These are phyloP conservation scores for Neonectria coccinea DNA, from an alignment of 2,329 filamentous ascomycete genomes.

Conservation along the genomic window DNA sequence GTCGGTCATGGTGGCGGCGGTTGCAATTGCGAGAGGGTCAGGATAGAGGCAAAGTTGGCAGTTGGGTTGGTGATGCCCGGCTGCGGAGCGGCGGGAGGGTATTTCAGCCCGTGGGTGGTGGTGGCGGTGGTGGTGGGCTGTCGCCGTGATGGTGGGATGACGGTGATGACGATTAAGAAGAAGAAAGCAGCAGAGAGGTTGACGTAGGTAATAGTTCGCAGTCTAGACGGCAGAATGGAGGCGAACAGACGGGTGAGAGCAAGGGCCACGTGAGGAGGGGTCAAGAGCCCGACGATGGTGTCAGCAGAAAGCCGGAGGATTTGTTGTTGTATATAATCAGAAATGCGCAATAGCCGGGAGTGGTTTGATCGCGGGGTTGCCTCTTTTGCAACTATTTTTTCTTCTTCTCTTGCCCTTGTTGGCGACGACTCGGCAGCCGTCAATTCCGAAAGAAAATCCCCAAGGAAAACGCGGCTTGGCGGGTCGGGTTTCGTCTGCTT, in stretches of 20 bases:
- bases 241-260: slow-evolving; percentile 22
- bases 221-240: not conserved
- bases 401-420: not conserved
- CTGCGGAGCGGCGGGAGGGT: not conserved
- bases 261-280: slow-evolving; percentile 47
- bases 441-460: slow-evolving; percentile 18
- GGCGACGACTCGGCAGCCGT: slow-evolving; percentile 17
- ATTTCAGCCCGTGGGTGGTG: not conserved
- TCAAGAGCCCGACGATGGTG: slow-evolving; percentile 35
- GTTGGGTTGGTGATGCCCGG: not conserved
- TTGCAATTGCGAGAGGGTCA: not conserved
- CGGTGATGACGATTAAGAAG: slow-evolving; percentile 27
- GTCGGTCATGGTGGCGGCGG: slow-evolving; percentile 58
- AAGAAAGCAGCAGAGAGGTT: not conserved
- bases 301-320: slow-evolving; percentile 36
- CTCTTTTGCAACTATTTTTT: slow-evolving; percentile 8
- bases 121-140: slow-evolving; percentile 5
- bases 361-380: slow-evolving; percentile 25
- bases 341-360: not conserved
- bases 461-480: slow-evolving; percentile 17
- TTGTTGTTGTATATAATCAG: slow-evolving; percentile 22
- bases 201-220: not conserved
- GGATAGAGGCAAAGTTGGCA: not conserved
- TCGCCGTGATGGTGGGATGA: slow-evolving; percentile 37
- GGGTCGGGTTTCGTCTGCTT: slow-evolving; percentile 24